Evolutionary conservation across 176 grass and related monocot species (phyloP).

Genomic region (Cenchrus fungigraminus): DNA sequence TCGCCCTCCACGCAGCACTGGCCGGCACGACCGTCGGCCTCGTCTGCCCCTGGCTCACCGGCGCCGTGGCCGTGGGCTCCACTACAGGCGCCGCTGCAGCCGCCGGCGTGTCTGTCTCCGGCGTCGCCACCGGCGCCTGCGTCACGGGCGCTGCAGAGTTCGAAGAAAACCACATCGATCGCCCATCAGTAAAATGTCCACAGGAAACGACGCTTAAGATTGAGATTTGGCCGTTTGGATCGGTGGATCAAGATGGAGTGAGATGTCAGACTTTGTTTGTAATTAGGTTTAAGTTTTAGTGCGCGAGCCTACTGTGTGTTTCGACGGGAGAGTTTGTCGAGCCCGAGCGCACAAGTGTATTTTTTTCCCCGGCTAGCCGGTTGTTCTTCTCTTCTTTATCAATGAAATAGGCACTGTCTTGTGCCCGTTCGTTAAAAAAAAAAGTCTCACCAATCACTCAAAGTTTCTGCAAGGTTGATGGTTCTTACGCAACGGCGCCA

Average conservation of each 20-base stretch:
- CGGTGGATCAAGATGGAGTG: too few relatives aligned
- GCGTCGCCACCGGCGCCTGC: conserved; percentile 27
- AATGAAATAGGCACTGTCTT: too few relatives aligned
- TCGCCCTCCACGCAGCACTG: conserved; percentile 36
- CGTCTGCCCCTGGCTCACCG: conserved; percentile 50
- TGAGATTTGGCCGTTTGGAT: too few relatives aligned
- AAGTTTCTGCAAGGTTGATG: background rate
- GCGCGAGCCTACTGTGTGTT: too few relatives aligned
- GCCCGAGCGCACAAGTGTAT: too few relatives aligned
- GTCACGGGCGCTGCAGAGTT: conserved; percentile 34
- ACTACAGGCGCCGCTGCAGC: background rate
- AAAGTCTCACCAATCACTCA: too few relatives aligned
- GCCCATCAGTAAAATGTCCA: background rate
- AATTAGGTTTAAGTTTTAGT: too few relatives aligned
- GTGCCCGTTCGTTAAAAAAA: too few relatives aligned
- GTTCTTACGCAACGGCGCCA: conserved; percentile 65
- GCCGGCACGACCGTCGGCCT: conserved; percentile 52
- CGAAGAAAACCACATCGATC: background rate
- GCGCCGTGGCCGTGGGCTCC: conserved; percentile 36
- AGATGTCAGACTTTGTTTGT: too few relatives aligned
- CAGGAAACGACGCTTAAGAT: background rate
- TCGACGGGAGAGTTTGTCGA: too few relatives aligned
- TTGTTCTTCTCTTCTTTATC: too few relatives aligned
- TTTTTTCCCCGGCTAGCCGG: too few relatives aligned
- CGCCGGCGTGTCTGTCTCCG: conserved; percentile 29